Evolutionary conservation across 768 basidiomycete genomes (phyloP).

Genomic region (Xerocomus brunneocitrinus): DNA sequence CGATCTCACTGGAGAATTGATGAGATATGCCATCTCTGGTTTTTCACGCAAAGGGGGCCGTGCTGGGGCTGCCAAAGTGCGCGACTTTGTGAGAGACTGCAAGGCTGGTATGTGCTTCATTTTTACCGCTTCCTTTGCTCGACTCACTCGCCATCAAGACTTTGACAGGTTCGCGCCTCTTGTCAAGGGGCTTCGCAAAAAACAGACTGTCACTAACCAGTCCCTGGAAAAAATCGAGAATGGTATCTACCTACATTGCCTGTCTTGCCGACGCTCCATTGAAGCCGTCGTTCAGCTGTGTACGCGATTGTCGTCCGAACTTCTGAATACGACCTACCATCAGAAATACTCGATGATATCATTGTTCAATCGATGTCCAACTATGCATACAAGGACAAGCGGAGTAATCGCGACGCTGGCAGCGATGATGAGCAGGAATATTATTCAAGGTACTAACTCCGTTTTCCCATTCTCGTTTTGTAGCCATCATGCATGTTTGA

Average conservation of each 20-base stretch:
- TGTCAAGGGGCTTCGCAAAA: conserved; percentile 73
- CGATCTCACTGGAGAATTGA: conserved; percentile 94
- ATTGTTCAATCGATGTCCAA: conserved; percentile 47
- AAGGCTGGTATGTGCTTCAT: conserved; percentile 51
- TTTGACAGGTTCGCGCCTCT: conserved; percentile 74
- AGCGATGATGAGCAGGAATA: conserved; percentile 28
- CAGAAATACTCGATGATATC: conserved; percentile 66
- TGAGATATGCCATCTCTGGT: conserved; percentile 90
- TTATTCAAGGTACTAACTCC: conserved; percentile 10
- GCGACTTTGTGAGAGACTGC: conserved; percentile 68
- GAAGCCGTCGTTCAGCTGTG: conserved; percentile 42
- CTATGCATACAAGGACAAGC: conserved; percentile 20
- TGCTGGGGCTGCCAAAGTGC: conserved; percentile 56
- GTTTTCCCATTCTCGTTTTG: not conserved
- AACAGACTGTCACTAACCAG: conserved; percentile 78
- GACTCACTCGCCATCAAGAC: conserved; percentile 38
- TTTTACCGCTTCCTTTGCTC: not conserved
- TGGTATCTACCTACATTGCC: conserved; percentile 43
- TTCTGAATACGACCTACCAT: conserved; percentile 68
- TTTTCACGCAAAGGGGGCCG: conserved; percentile 65
- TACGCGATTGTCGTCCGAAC: conserved; percentile 69
- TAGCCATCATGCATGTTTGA: not conserved
- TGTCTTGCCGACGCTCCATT: not conserved
- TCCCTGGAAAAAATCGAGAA: conserved; percentile 95
- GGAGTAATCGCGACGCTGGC: conserved; percentile 14